Evolutionary conservation across 1,284 basidiomycete species (phyloP), one percentile per base, ranked within the genome.

Genomic region (Phellinidium pouzarii): DNA sequence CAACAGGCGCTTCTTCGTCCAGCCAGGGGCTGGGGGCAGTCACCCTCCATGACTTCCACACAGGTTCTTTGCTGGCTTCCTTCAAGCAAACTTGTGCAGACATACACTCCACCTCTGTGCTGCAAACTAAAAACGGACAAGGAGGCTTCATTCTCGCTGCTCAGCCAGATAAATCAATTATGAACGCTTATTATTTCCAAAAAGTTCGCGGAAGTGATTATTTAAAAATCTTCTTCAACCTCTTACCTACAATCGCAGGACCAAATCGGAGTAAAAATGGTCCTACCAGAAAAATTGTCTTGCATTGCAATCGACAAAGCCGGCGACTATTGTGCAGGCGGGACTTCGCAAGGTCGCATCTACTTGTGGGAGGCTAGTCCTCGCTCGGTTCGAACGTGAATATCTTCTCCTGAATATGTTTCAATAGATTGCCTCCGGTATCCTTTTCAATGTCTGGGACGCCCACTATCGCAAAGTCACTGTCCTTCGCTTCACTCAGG

Each of bases 401-500:
- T 26, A n/a, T 44, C 52, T 46, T 56, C 48, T 63, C 17, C 25
- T 56, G 27, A 59, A 60, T 57, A 42, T 42, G 29, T 59, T 58
- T 58, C 48, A 65, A 63, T 69, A 96, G 91, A 76, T 94, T 60
- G 77, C 87, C 1, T 95, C 93, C 3, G 95, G 95, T 5, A 84
- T 91, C 40, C 74, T 99, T 43, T 87, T 88, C 68, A 82, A 88
- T 55, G 83, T 88, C 0, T 94, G 94, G 79, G 94, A 96, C 59
- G 94, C 93, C 6, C 95, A 98, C 68, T 99, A 97, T 69, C 89
- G 94, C 46, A 78, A 85, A 61, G 76, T 97, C 41, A 88, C 82
- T 53, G 84, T 88, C 3, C 71, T 98, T 2, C 79, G 78, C 37
- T 98, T 97, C 68, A 89, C 89, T 4, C 72, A 73, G 31, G 94